These are phyloP conservation scores for Volvox carteri DNA, from an alignment of 163 green algal species.

Conservation along the genomic window DNA sequence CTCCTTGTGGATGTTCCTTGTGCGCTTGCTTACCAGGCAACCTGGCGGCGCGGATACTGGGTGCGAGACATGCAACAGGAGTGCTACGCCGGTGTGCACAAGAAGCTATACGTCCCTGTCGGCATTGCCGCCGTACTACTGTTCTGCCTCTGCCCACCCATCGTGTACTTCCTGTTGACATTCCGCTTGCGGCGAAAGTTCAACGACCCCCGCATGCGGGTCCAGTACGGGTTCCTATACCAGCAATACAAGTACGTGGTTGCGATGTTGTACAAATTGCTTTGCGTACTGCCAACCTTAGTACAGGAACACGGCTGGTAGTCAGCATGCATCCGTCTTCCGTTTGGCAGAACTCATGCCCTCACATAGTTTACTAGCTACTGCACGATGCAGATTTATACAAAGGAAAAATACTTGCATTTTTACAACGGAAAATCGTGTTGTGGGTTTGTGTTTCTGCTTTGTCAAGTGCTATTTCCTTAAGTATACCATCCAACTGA, in stretches of 20 bases:
- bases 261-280: too few relatives aligned
- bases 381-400: too few relatives aligned
- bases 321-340: too few relatives aligned
- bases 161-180: neutral
- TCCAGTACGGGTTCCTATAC: conserved; percentile 24
- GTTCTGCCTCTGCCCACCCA: conserved; percentile 6
- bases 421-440: too few relatives aligned
- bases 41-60: conserved; percentile 24
- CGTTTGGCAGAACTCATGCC: too few relatives aligned
- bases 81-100: conserved; percentile 17
- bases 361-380: too few relatives aligned
- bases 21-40: too few relatives aligned
- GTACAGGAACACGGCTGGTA: neutral
- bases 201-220: neutral
- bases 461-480: too few relatives aligned
- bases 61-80: conserved; percentile 22
- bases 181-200: neutral
- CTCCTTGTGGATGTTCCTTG: too few relatives aligned
- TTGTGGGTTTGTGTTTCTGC: too few relatives aligned
- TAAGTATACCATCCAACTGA: too few relatives aligned
- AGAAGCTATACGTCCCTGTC: neutral
- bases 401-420: too few relatives aligned
- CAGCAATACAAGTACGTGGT: conserved; percentile 33
- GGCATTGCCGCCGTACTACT: neutral
- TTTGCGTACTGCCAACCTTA: neutral